Evolutionary conservation across 768 basidiomycete species (phyloP).

Genomic region (Podaxis sp.): DNA sequence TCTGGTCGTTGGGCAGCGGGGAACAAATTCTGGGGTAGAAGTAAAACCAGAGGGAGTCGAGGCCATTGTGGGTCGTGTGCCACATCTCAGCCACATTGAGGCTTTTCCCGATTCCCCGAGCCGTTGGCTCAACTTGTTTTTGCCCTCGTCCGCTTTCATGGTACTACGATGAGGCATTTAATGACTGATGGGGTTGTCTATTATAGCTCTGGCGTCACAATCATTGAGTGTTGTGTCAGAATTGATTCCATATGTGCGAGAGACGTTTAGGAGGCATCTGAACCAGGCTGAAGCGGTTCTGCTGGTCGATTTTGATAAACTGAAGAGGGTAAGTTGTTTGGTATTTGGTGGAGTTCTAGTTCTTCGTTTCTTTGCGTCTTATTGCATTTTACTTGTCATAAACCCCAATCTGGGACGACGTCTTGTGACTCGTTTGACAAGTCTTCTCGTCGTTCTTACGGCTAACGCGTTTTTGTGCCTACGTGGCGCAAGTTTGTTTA

Average conservation of each 20-base stretch:
- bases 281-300: conserved; percentile 95
- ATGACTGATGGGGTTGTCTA: conserved; percentile 5
- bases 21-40: background rate
- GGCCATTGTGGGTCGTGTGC: background rate
- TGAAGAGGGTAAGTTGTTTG: conserved; percentile 74
- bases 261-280: conserved; percentile 91
- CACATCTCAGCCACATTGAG: background rate
- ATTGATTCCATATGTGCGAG: conserved; percentile 93
- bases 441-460: background rate
- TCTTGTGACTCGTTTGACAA: background rate
- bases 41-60: background rate
- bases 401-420: background rate
- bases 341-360: background rate
- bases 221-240: conserved; percentile 92
- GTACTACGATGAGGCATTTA: background rate
- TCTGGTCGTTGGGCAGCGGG: too few relatives aligned
- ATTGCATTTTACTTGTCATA: conserved; percentile 7
- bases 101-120: background rate
- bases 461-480: background rate
- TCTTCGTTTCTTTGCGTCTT: conserved; percentile 9
- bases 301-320: conserved; percentile 96
- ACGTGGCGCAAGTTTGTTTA: background rate
- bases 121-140: background rate
- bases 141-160: background rate
- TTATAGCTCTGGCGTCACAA: conserved; percentile 89